phyloP scores from a whole-genome alignment of 108 stramenopile species.

The Hondaea fermentalgiana region DNA sequence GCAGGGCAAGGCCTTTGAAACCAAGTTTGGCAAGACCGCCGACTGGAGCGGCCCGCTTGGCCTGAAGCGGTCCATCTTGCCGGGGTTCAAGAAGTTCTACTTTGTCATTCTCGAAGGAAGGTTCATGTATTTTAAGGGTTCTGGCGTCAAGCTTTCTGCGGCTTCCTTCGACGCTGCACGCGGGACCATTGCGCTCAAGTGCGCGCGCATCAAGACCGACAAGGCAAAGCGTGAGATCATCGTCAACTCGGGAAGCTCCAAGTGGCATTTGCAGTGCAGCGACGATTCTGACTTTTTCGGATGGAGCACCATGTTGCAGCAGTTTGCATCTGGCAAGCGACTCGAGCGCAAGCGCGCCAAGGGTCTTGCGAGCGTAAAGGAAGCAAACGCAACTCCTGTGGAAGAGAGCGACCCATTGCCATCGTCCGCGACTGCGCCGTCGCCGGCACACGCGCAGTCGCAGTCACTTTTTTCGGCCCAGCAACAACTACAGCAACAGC shows the following conservation, averaged over 20 bases:
- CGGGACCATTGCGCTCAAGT: not conserved
- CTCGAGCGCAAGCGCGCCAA: not conserved
- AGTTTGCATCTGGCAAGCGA: not conserved
- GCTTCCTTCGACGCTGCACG: not conserved
- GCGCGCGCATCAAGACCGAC: not conserved
- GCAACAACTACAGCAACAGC: too few species aligned
- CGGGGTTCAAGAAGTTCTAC: not conserved
- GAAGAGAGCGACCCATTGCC: too few species aligned
- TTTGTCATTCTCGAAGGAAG: not conserved
- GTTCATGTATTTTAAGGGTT: not conserved
- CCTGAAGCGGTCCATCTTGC: not conserved
- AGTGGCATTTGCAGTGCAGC: not conserved
- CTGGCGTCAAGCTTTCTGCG: not conserved
- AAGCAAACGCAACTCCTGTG: too few species aligned
- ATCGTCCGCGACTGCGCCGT: too few species aligned
- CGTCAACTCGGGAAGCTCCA: not conserved
- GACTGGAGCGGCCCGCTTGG: conserved; percentile 5
- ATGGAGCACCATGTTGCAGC: not conserved
- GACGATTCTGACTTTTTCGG: not conserved
- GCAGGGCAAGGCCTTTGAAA: not conserved
- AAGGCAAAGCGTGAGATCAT: not conserved
- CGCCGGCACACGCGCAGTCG: too few species aligned
- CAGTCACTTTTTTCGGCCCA: too few species aligned
- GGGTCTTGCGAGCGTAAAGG: not conserved
- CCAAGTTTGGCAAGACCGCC: not conserved